Evolutionary conservation across 2,329 filamentous ascomycete genomes (phyloP), one percentile per base, ranked within the genome.

Genomic region (Colletotrichum tropicicola): DNA sequence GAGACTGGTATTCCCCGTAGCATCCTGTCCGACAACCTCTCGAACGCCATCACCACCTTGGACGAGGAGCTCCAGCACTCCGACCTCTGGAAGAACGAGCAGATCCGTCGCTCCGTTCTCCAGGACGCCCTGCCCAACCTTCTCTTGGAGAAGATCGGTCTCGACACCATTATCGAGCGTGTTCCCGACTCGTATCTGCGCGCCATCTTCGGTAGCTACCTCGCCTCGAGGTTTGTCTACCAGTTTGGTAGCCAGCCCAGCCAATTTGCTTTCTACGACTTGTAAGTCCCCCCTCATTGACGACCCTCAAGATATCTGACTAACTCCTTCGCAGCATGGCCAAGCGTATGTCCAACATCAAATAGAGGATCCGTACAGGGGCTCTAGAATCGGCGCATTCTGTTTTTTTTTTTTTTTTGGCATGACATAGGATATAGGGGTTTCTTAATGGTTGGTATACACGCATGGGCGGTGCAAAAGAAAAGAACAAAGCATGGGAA

Each of bases 191-290:
- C 90, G 71, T 99, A 99, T 76, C 87, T 99, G 68, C 89, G 94
- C 70, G 91, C 94, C 69, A 98, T 99, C 77, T 99, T 99, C 75
- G 96, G 96, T 71, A 97, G 92, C 76, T 98, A 95, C 80, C 85
- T 99, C 70, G 95, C 96, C 51, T 97, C 92, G 74, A 91, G 96
- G 44, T 99, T 99, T 77, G 93, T 99, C 41, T 99, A 99, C 79
- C 89, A 97, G 77, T 96, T 95, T 77, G 96, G 96, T 73, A 94
- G 94, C 76, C 91, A 88, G 70, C 94, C 96, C 5, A 96, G 91
- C 82, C 95, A 98, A 74, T 98, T 99, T 82, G 94, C 95, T 39
- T 99, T 99, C 85, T 99, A 97, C 80, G 93, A 97, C 77, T 99
- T 98, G 92, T 94, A 83, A 89, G 92, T 91, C 65, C 48, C 25